Conservation (phyloP, 1,284 basidiomycete genomes). For the Malassezia yamatoensis region DNA sequence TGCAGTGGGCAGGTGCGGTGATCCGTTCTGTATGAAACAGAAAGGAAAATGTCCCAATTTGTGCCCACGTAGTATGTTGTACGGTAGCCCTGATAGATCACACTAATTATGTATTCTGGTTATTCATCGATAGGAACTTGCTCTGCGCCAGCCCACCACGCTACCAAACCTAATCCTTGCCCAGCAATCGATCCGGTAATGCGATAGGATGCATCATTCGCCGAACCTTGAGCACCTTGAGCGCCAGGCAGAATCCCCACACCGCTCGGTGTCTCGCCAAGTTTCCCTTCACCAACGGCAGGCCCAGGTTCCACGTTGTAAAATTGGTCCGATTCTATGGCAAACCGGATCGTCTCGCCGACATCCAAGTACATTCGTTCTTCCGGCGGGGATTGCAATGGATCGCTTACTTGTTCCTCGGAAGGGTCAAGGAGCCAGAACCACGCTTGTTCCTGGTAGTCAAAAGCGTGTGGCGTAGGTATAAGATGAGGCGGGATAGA, state of each 20-base stretch:
- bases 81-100: no score
- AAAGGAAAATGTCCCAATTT: no score
- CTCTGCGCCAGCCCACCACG: slow-evolving; percentile 53
- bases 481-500: slow-evolving; percentile 61
- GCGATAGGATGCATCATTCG: slow-evolving; percentile 2
- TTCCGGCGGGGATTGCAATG: slow-evolving; percentile 40
- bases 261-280: slow-evolving; percentile 24
- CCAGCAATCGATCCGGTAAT: slow-evolving; percentile 73
- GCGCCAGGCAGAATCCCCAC: slow-evolving; percentile 53
- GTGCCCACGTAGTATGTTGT: no score
- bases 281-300: slow-evolving; percentile 21
- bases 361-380: slow-evolving; percentile 77
- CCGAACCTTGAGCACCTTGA: slow-evolving; percentile 58
- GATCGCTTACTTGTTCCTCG: slow-evolving; percentile 30
- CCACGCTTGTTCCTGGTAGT: slow-evolving; percentile 48
- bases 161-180: slow-evolving; percentile 65
- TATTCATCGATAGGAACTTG: slow-evolving; percentile 27
- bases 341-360: slow-evolving; percentile 72
- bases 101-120: not conserved
- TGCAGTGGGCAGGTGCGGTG: not conserved
- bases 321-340: slow-evolving; percentile 77
- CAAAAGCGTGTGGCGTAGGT: slow-evolving; percentile 64
- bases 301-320: slow-evolving; percentile 84
- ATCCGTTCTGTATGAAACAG: not conserved
- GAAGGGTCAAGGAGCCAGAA: slow-evolving; percentile 49